These are phyloP conservation scores for Coemansia guatemalensis DNA, from an alignment of 192 early-diverging fungal species.

Conservation along the genomic window DNA sequence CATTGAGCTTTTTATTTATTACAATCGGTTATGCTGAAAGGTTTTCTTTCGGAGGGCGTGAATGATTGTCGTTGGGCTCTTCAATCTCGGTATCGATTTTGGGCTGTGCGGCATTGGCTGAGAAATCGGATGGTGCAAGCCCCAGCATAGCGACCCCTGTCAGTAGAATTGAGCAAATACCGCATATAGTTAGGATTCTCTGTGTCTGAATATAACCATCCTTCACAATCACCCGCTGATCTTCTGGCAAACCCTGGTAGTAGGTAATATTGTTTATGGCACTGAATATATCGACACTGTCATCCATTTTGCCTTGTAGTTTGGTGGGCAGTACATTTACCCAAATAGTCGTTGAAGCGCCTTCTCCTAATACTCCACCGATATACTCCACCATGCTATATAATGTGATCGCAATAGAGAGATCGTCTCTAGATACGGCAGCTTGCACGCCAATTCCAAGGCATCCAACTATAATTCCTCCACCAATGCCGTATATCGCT, in stretches of 20 bases:
- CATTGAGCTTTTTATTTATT: not conserved
- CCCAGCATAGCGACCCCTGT: slow-evolving; percentile 44
- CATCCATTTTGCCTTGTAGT: slow-evolving; percentile 21
- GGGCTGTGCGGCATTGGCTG: not conserved
- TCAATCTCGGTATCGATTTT: too few species aligned
- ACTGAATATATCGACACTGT: slow-evolving; percentile 23
- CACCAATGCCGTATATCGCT: slow-evolving; percentile 33
- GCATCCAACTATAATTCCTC: slow-evolving; percentile 44
- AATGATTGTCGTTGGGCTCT: too few species aligned
- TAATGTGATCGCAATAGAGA: slow-evolving; percentile 47
- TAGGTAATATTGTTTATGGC: slow-evolving; percentile 52
- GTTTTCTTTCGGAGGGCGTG: too few species aligned
- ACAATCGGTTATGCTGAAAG: not conserved
- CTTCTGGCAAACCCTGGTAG: slow-evolving; percentile 41
- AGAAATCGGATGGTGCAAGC: slow-evolving; percentile 36
- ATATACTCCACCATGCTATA: slow-evolving; percentile 49
- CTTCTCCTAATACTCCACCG: slow-evolving; percentile 47
- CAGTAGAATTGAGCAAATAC: slow-evolving; percentile 41
- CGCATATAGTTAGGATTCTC: slow-evolving; percentile 42
- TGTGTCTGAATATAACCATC: slow-evolving; percentile 43
- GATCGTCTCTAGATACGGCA: slow-evolving; percentile 23
- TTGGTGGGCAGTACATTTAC: slow-evolving; percentile 42
- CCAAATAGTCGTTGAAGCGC: slow-evolving; percentile 47
- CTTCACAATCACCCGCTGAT: slow-evolving; percentile 45
- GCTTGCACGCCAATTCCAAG: slow-evolving; percentile 50